These are phyloP conservation scores for Ampelocalamus luodianensis DNA, from an alignment of 176 grass and related monocot species.

Conservation along the genomic window DNA sequence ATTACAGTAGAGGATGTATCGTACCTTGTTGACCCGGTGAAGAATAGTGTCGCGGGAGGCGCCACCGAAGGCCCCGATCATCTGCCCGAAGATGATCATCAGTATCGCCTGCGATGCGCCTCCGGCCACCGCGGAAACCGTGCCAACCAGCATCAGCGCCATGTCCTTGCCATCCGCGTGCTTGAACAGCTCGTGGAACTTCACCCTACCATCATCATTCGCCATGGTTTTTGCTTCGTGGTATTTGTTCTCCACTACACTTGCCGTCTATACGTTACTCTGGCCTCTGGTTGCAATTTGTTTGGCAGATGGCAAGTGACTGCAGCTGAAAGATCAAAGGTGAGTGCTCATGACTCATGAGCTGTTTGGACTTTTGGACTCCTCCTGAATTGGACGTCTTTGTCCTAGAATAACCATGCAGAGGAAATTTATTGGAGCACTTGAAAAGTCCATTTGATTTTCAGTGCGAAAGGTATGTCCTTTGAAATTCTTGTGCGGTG, in stretches of 20 bases:
- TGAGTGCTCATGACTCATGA: too few species aligned
- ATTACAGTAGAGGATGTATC: neutral
- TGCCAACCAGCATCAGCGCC: slow-evolving; percentile 42
- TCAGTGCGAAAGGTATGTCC: too few species aligned
- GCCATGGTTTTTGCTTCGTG: neutral
- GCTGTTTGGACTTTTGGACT: too few species aligned
- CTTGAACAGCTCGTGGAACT: slow-evolving; percentile 32
- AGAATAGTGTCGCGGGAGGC: slow-evolving; percentile 9
- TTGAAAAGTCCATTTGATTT: too few species aligned
- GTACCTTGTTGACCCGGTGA: slow-evolving; percentile 35
- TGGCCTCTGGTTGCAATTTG: too few species aligned
- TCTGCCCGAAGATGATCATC: slow-evolving; percentile 38
- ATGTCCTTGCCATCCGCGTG: slow-evolving; percentile 29
- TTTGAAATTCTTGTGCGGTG: too few species aligned
- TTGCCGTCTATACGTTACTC: too few species aligned
- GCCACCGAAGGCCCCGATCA: slow-evolving; percentile 25
- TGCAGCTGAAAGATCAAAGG: too few species aligned
- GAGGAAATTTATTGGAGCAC: too few species aligned
- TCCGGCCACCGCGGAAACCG: slow-evolving; percentile 7
- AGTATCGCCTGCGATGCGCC: slow-evolving; percentile 21
- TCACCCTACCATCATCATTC: slow-evolving; percentile 1
- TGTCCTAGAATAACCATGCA: too few species aligned
- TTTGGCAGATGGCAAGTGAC: too few species aligned
- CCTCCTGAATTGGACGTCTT: too few species aligned
- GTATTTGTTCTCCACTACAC: neutral